These are phyloP conservation scores for Samsoniella hepiali DNA, from an alignment of 2,329 filamentous ascomycete genomes.

Conservation along the genomic window DNA sequence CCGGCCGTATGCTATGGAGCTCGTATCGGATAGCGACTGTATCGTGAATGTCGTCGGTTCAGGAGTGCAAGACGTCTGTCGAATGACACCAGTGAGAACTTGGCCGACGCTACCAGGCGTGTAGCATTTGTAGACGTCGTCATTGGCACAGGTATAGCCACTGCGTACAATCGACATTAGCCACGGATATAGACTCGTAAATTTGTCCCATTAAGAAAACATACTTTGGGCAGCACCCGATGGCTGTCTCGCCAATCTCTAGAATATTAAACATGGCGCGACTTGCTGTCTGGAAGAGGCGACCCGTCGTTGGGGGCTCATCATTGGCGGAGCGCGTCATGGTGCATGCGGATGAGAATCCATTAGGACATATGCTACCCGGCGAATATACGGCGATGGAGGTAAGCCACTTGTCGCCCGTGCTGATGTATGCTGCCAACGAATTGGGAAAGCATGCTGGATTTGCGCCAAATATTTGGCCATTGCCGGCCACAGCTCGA, in stretches of 20 bases:
- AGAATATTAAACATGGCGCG: background rate
- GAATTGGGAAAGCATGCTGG: background rate
- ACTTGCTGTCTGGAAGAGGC: background rate
- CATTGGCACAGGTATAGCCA: conserved; percentile 8
- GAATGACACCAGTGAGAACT: conserved; percentile 1
- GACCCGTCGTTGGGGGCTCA: background rate
- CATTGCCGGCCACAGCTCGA: background rate
- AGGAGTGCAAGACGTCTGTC: background rate
- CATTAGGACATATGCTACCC: background rate
- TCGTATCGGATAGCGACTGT: background rate
- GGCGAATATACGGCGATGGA: background rate
- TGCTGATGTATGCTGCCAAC: background rate
- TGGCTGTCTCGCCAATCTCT: background rate
- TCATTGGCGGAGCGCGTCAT: background rate
- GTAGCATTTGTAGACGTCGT: conserved; percentile 6
- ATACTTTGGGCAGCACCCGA: conserved; percentile 1
- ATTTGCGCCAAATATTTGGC: background rate
- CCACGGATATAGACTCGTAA: background rate
- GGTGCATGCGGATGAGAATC: background rate
- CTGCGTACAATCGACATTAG: background rate
- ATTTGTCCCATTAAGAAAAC: background rate
- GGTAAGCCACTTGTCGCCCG: background rate
- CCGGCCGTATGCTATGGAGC: background rate
- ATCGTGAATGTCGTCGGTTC: background rate
- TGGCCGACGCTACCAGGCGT: background rate